Evolutionary conservation across 1,139 yeast genomes (phyloP), one percentile per base, ranked within the genome.

Genomic region (Saccharomyces hybrid): DNA sequence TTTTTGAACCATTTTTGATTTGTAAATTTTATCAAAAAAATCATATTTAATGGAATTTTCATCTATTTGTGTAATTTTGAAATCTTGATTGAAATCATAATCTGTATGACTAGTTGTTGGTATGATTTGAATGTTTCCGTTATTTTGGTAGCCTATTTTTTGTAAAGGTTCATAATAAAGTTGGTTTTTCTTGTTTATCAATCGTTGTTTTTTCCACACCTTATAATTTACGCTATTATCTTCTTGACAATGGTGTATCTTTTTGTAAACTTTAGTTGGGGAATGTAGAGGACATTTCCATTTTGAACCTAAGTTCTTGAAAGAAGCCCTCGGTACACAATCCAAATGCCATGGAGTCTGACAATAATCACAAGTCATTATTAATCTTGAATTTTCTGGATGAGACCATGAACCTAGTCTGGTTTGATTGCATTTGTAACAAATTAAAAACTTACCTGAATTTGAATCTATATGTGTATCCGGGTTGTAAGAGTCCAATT

Each of bases 241-340:
- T 16, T 38, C 44, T 38, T 19, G 44, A 38, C 11, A 11, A 13
- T 9, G 25, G n/a, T 16, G 44, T 16, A 28, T 19, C 3, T 29
- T 51, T n/a, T 34, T 48, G 14, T 14, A 29, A 26, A 19, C 32
- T 23, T 25, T 41, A 19, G 52, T 41, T 3, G 48, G 59, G 13
- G 83, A 80, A 70, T 93, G 99, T 62, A 88, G 83, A 0, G 98
- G 99, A 68, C 99, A 93, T 71, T 83, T 83, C 99, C 99, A 93
- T 66, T 88, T 88, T 47, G 80, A 78, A 1, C 96, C 95, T 46
- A 89, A 71, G 26, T 87, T 82, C 64, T 89, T 88, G n/a, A 86
- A 81, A 6, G 85, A 77, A 23, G 87, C 78, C 63, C 88, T 72
- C 1, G 97, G 96, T 8, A 93, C 71, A 70, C 99, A 93, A 70